These are phyloP conservation scores for Prunus persica DNA, from an alignment of 306 rosid species.

Conservation along the genomic window DNA sequence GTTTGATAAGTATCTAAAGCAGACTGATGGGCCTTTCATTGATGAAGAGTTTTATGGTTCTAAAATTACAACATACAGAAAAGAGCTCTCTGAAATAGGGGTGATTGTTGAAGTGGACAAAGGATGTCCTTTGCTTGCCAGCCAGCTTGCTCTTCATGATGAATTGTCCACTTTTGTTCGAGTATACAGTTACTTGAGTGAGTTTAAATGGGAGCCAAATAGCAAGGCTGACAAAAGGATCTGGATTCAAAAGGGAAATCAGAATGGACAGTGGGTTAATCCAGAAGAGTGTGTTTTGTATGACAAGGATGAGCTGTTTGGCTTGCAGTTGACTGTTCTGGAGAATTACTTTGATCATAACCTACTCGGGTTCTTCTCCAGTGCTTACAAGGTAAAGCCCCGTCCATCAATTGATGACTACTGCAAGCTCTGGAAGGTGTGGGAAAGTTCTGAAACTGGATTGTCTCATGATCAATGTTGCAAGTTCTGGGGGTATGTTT, in stretches of 20 bases:
- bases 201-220: constrained; percentile 40
- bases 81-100: constrained; percentile 51
- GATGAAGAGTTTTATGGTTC: constrained; percentile 47
- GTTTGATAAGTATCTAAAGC: constrained; percentile 34
- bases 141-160: constrained; percentile 32
- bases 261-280: constrained; percentile 37
- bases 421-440: constrained; percentile 53
- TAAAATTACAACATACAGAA: constrained; percentile 30
- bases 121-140: constrained; percentile 45
- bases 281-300: constrained; percentile 44
- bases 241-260: constrained; percentile 47
- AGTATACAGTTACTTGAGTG: constrained; percentile 42
- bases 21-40: constrained; percentile 60
- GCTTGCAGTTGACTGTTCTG: constrained; percentile 36
- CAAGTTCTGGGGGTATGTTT: constrained; percentile 56
- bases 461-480: constrained; percentile 44
- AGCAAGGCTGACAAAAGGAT: constrained; percentile 32
- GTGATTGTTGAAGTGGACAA: constrained; percentile 32
- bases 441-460: constrained; percentile 41
- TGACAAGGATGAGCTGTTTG: constrained; percentile 53
- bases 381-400: constrained; percentile 30
- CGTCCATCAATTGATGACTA: constrained; percentile 54
- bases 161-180: constrained; percentile 30
- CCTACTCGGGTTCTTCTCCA: constrained; percentile 39
- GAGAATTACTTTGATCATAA: constrained; percentile 29